Conservation (phyloP, 225 moss, liverwort and hornwort species). For the Antitrichia curtipendula region DNA sequence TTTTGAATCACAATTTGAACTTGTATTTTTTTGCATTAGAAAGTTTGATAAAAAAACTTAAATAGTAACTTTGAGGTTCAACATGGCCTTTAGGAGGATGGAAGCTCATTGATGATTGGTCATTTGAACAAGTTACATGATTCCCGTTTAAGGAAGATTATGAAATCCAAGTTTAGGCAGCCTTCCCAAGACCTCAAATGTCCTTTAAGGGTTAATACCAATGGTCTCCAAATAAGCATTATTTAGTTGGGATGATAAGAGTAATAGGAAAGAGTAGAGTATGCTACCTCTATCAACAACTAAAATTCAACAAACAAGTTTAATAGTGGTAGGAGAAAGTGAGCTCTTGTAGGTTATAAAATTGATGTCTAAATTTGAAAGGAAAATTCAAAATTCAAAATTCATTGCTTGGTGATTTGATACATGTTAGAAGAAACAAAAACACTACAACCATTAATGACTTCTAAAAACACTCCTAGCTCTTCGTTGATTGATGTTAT, state of each 20-base stretch:
- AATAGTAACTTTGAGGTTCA: neutral
- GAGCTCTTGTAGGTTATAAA: neutral
- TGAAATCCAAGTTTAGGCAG: rapidly evolving
- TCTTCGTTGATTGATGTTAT: too few relatives aligned
- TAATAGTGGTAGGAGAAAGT: neutral
- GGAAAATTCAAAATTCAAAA: neutral
- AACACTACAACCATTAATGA: too few relatives aligned
- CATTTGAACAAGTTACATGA: neutral
- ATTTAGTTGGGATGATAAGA: rapidly evolving
- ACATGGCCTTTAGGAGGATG: rapidly evolving
- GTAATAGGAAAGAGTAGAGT: rapidly evolving
- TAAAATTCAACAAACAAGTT: too few relatives aligned
- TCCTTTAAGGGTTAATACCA: too few relatives aligned
- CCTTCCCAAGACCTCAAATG: rapidly evolving
- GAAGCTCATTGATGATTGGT: neutral
- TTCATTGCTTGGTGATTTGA: rapidly evolving
- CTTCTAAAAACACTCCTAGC: neutral
- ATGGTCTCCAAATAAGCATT: too few relatives aligned
- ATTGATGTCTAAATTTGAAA: too few relatives aligned
- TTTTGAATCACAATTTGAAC: neutral
- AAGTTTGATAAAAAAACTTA: neutral
- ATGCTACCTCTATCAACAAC: neutral
- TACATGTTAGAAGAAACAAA: neutral
- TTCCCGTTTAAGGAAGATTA: neutral
- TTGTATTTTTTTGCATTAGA: neutral